A percentile compares a stretch with the other conserved stretches of the same genome.
These are phyloP conservation scores for Boletus rubroflammeus DNA, from an alignment of 768 basidiomycete species.

Conservation along the genomic window DNA sequence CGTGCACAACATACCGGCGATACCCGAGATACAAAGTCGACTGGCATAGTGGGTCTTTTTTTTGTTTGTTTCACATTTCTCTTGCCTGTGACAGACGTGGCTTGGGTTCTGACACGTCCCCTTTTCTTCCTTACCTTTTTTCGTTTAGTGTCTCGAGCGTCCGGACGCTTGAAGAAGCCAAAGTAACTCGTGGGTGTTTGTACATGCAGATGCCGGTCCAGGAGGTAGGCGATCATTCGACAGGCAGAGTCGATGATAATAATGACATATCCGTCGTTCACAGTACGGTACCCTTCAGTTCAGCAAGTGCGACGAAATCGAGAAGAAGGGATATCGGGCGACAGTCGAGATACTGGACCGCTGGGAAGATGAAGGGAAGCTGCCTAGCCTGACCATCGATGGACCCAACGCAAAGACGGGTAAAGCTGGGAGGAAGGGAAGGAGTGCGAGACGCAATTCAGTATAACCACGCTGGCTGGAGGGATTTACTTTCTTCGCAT, in stretches of 20 bases:
- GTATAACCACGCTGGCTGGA: constrained; percentile 29
- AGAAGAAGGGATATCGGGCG: constrained; percentile 74
- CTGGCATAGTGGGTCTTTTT: constrained; percentile 78
- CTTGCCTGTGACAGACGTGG: background rate
- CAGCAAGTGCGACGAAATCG: constrained; percentile 83
- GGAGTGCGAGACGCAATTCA: constrained; percentile 77
- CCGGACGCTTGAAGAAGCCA: constrained; percentile 93
- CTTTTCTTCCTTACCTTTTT: background rate
- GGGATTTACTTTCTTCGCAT: background rate
- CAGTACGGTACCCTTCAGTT: constrained; percentile 93
- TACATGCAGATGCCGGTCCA: constrained; percentile 97
- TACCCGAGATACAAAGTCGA: constrained; percentile 91
- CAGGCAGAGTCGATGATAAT: background rate
- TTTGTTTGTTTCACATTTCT: background rate
- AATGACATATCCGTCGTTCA: background rate
- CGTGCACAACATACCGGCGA: constrained; percentile 73
- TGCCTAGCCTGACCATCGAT: constrained; percentile 74
- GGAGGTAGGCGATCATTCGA: constrained; percentile 47
- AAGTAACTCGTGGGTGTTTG: constrained; percentile 79
- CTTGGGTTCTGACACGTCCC: constrained; percentile 4
- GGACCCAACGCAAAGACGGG: constrained; percentile 44
- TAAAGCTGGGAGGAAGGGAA: constrained; percentile 57
- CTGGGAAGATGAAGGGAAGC: constrained; percentile 77
- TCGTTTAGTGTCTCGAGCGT: constrained; percentile 84
- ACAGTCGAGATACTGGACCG: constrained; percentile 67